Evolutionary conservation across 1,139 yeast genomes (phyloP).

Genomic region (Geotrichum carabidarum): DNA sequence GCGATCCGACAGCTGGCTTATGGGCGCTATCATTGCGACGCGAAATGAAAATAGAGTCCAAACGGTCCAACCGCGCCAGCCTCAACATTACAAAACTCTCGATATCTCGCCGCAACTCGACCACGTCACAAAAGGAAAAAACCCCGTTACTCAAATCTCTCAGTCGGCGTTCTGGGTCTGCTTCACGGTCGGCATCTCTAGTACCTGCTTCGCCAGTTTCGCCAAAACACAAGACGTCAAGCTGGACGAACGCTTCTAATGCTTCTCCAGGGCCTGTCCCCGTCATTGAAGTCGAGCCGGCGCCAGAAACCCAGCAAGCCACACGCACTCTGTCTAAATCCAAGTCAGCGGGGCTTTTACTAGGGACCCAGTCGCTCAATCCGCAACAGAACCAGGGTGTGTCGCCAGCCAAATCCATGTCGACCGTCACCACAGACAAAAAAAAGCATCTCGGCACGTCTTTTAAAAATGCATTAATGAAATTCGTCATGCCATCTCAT

Average conservation of each 20-base stretch:
- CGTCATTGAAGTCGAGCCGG: background rate
- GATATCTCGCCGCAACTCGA: conserved; percentile 36
- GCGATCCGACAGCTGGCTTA: conserved; percentile 78
- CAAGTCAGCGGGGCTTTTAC: conserved; percentile 2
- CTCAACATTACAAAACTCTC: conserved; percentile 23
- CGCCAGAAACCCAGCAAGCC: background rate
- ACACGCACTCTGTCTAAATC: conserved; percentile 1
- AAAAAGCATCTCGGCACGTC: conserved; percentile 9
- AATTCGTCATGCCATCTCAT: conserved; percentile 9
- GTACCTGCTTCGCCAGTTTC: conserved; percentile 17
- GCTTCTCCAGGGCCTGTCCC: background rate
- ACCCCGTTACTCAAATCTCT: conserved; percentile 22
- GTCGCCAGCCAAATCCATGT: conserved; percentile 5
- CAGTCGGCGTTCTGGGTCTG: conserved; percentile 30
- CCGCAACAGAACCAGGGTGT: background rate
- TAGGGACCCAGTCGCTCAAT: background rate
- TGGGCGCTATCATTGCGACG: conserved; percentile 71
- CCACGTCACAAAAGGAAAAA: conserved; percentile 41
- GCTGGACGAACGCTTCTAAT: background rate
- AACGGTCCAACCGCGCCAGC: conserved; percentile 24
- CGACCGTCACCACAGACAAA: conserved; percentile 3
- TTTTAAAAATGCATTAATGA: conserved; percentile 14
- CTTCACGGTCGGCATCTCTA: conserved; percentile 22
- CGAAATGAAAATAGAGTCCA: conserved; percentile 47
- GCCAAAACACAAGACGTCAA: background rate